Evolutionary conservation across 1,284 basidiomycete species (phyloP).

Genomic region (Papiliotrema terrestris): DNA sequence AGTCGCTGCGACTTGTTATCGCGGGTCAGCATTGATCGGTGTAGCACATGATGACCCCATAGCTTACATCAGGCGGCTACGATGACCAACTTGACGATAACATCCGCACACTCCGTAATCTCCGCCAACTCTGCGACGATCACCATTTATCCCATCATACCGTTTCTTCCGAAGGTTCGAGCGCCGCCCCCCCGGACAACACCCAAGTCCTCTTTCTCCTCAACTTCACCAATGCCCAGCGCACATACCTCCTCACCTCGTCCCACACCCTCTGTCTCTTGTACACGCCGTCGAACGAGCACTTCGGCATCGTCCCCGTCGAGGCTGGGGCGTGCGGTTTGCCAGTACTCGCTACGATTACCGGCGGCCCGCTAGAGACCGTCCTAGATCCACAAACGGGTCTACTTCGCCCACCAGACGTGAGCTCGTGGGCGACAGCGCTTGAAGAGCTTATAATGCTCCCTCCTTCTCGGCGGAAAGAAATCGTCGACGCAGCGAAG

Average conservation of each 20-base stretch:
- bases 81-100: conserved; percentile 70
- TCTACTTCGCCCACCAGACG: conserved; percentile 58
- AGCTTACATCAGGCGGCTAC: conserved; percentile 61
- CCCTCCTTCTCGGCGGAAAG: conserved; percentile 51
- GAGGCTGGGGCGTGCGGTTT: conserved; percentile 92
- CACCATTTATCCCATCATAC: conserved; percentile 56
- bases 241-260: conserved; percentile 67
- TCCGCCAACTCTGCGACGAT: conserved; percentile 59
- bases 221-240: conserved; percentile 77
- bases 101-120: conserved; percentile 58
- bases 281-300: conserved; percentile 93
- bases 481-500: conserved; percentile 58
- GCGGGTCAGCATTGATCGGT: conserved; percentile 63
- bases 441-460: conserved; percentile 62
- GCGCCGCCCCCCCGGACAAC: conserved; percentile 23
- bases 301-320: conserved; percentile 94
- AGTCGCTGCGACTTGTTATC: conserved; percentile 61
- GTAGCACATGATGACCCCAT: no score
- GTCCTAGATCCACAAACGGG: conserved; percentile 67
- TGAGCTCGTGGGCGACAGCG: conserved; percentile 65
- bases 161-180: conserved; percentile 50
- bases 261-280: conserved; percentile 66
- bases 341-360: conserved; percentile 83
- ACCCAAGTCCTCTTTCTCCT: conserved; percentile 73
- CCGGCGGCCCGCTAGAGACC: conserved; percentile 89